Conservation (phyloP, 2,329 filamentous ascomycete genomes). For the Fusarium sp. region DNA sequence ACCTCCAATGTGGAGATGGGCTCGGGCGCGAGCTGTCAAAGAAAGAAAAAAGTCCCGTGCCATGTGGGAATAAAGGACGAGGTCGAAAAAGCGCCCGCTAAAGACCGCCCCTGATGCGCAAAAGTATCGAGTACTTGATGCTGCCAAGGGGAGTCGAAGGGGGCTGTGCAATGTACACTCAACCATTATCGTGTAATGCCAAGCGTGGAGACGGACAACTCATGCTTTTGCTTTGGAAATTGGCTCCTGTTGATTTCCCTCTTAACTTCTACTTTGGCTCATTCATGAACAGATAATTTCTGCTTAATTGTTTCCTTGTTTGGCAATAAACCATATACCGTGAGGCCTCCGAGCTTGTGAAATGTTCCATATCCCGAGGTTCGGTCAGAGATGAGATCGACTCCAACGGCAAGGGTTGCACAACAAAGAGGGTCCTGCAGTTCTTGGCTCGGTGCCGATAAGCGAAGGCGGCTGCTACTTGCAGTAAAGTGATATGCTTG, state of each 20-base stretch:
- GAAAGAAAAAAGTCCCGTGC: neutral
- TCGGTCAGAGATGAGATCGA: constrained; percentile 6
- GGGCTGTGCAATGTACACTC: constrained; percentile 34
- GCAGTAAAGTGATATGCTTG: constrained; percentile 10
- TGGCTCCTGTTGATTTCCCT: neutral
- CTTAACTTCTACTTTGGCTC: neutral
- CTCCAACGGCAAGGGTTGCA: constrained; percentile 3
- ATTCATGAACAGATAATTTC: neutral
- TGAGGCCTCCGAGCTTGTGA: constrained; percentile 1
- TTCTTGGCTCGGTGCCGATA: constrained; percentile 49
- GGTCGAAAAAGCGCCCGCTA: neutral
- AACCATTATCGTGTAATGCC: constrained; percentile 39
- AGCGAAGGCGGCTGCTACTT: constrained; percentile 36
- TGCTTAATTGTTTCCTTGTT: neutral
- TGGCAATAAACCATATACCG: too few relatives aligned
- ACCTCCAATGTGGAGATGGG: neutral
- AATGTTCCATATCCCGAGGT: neutral
- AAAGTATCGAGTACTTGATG: neutral
- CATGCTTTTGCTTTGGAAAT: constrained; percentile 8
- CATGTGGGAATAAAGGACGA: neutral
- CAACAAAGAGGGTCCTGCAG: constrained; percentile 18
- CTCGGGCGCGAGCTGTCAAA: neutral
- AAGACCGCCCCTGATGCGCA: neutral
- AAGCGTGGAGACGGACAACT: constrained; percentile 41
- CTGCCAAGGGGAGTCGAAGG: constrained; percentile 27